Evolutionary conservation across 2,329 filamentous ascomycete genomes (phyloP).

Genomic region (Ophioceras dolichostomum): DNA sequence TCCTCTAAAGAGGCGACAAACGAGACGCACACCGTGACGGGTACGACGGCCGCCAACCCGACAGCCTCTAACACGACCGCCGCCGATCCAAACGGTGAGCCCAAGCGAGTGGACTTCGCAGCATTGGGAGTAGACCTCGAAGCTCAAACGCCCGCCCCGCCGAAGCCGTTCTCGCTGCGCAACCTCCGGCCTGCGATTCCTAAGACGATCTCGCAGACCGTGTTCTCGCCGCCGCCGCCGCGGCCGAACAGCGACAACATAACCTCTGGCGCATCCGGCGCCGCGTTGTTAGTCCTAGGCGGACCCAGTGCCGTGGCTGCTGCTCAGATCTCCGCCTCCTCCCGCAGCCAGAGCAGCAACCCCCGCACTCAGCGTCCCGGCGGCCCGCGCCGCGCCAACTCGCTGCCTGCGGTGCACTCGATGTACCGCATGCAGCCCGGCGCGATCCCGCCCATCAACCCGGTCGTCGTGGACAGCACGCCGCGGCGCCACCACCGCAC

Average conservation of each 20-base stretch:
- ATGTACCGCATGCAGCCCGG: conserved; percentile 10
- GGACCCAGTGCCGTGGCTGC: too few relatives aligned
- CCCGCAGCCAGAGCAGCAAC: background rate
- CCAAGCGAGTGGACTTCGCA: conserved; percentile 30
- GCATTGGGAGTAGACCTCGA: conserved; percentile 19
- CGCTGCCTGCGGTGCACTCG: conserved; percentile 27
- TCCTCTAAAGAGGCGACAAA: background rate
- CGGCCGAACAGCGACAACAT: background rate
- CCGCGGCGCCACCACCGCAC: conserved; percentile 4
- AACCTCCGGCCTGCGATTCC: conserved; percentile 33
- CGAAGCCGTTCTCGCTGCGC: conserved; percentile 24
- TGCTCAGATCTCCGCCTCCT: too few relatives aligned
- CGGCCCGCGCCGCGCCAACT: conserved; percentile 40
- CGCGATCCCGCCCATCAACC: conserved; percentile 16
- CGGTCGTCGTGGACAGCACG: conserved; percentile 16
- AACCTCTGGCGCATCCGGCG: too few relatives aligned
- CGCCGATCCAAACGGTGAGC: conserved; percentile 8
- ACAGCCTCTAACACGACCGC: background rate
- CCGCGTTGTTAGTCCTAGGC: too few relatives aligned
- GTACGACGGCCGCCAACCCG: too few relatives aligned
- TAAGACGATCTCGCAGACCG: conserved; percentile 45
- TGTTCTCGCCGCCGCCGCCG: conserved; percentile 25
- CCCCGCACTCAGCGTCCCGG: conserved; percentile 10
- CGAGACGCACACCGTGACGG: too few relatives aligned
- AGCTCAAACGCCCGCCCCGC: conserved; percentile 18